Evolutionary conservation across 2,329 filamentous ascomycete species (phyloP).

Genomic region (Xylariaceae sp.): DNA sequence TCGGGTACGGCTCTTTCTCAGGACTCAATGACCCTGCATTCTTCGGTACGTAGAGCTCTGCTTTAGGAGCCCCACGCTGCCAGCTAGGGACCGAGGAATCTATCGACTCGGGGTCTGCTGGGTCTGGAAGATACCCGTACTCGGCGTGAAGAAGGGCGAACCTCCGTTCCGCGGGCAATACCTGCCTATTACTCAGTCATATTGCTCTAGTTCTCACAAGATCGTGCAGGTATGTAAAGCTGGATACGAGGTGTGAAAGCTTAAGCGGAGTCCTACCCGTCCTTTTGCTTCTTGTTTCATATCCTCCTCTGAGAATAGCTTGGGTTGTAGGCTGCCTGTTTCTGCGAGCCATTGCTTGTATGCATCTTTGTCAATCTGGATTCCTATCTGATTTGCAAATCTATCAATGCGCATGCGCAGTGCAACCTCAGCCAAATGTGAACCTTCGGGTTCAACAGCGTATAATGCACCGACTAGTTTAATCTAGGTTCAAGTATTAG

Average conservation of each 20-base stretch:
- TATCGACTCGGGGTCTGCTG: constrained; percentile 1
- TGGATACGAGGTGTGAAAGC: not conserved
- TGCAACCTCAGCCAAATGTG: constrained; percentile 30
- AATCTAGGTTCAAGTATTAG: constrained; percentile 15
- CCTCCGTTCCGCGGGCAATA: constrained; percentile 19
- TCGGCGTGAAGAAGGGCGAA: constrained; percentile 24
- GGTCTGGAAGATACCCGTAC: constrained; percentile 15
- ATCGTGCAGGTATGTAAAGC: not conserved
- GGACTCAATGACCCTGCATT: constrained; percentile 23
- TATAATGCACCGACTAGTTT: constrained; percentile 22
- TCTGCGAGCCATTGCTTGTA: constrained; percentile 38
- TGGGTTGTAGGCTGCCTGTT: constrained; percentile 23
- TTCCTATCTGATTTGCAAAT: constrained; percentile 38
- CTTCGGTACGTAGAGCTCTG: constrained; percentile 40
- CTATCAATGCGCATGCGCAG: constrained; percentile 35
- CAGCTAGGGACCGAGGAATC: constrained; percentile 38
- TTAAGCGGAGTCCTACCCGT: constrained; percentile 25
- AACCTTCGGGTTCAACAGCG: constrained; percentile 14
- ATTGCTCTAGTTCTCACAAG: not conserved
- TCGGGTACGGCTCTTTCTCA: constrained; percentile 65
- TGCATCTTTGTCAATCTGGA: constrained; percentile 34
- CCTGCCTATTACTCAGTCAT: constrained; percentile 15
- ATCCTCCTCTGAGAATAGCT: constrained; percentile 35
- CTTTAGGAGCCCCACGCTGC: constrained; percentile 41
- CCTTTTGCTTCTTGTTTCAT: constrained; percentile 31